Conservation (phyloP, 2,329 filamentous ascomycete species). For the Botrytis squamosa region DNA sequence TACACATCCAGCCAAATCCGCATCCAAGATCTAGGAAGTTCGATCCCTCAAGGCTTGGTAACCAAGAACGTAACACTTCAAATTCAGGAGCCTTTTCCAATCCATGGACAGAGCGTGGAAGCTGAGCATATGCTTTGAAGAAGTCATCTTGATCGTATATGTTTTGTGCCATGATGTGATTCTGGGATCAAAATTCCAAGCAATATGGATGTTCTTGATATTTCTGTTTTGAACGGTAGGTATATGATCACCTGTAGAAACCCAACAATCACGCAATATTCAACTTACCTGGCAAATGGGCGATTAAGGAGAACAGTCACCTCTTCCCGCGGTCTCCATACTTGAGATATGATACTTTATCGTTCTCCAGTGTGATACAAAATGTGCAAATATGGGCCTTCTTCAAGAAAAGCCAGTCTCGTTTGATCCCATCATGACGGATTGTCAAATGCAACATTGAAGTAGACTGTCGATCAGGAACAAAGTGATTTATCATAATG, state of each 20-base stretch:
- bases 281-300: background rate
- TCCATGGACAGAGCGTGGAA: conserved; percentile 3
- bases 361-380: background rate
- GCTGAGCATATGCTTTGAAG: background rate
- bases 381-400: too few species aligned
- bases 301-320: background rate
- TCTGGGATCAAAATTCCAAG: background rate
- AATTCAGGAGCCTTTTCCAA: background rate
- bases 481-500: background rate
- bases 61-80: background rate
- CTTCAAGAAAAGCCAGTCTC: accelerated
- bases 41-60: background rate
- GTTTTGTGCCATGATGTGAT: conserved; percentile 1
- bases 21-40: conserved; percentile 2
- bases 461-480: background rate
- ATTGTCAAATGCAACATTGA: background rate
- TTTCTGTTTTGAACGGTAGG: background rate
- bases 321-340: too few species aligned
- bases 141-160: conserved; percentile 4
- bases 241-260: background rate
- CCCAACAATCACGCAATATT: background rate
- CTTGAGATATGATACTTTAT: background rate
- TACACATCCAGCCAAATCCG: background rate
- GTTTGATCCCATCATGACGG: background rate
- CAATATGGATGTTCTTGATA: background rate